Base-by-base conservation (phyloP, 371 early-diverging fungal species). In the Lichtheimia corymbifera region DNA sequence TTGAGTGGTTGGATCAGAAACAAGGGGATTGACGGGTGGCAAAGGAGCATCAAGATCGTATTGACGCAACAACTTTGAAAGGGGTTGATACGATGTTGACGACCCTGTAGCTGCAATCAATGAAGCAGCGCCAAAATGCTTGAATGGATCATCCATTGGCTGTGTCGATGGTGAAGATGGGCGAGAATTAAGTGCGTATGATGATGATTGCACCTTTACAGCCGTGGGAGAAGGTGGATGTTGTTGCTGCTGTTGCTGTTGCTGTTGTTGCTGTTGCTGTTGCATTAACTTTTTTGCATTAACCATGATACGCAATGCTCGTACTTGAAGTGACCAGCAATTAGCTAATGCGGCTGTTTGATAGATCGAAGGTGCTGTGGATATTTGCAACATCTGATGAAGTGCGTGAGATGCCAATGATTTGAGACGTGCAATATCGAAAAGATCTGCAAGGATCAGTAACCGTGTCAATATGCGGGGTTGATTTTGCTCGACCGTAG, bases 281-380 rank as follows among this genome's bases (percentile, higher is more conserved):
- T 72, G 78, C 61, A 76, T 67, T 55, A 73, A 66, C 40, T 75
- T 80, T 44, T 73, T 77, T 2, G 77, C 80, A 53, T 74, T 73
- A 40, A 80, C 61, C 65, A 80, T 64, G 0, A 81, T 74, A 25
- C 82, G 68, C 7, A 85, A 52, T 5, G 85, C 81, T 30, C 85
- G 73, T 1, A 83, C 77, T 54, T 85, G 85, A 4, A 85, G 65
- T 0, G 82, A 76, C 53, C 74, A 64, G 7, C 74, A 74, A 28
- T 82, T 71, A 0, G 83, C 73, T 40, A 85, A 65, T 0, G 82
- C 70, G 0, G 85, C 83, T 1, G 80, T 72, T 58, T 83, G 83
- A 42, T 83, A 85, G 52, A 88, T 80, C 61, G 83, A 61, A 0
- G 84, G 75, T 12, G 90, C 89, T 3, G 84, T 88, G 13, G 73